Evolutionary conservation across 345 rosid species (phyloP).

Genomic region (Citrus maxima): DNA sequence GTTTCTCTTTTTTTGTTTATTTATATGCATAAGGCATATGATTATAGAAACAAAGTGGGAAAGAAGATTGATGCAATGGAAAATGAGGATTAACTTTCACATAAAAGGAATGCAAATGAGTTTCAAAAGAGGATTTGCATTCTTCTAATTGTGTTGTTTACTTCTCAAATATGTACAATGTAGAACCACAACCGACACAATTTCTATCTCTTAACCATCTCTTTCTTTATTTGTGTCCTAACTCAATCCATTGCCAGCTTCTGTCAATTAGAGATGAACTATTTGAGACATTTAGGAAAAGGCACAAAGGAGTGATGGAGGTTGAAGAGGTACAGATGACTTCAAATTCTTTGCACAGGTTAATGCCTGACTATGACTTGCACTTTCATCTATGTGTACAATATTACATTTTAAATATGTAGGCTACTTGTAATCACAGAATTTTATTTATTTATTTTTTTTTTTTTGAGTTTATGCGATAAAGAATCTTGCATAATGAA

Average conservation of each 20-base stretch:
- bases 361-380: neutral
- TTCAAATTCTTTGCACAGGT: conserved; percentile 83
- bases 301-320: conserved; percentile 92
- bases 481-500: neutral
- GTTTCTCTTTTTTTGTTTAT: neutral
- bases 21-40: neutral
- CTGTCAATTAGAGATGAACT: conserved; percentile 89
- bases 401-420: neutral
- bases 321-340: conserved; percentile 85
- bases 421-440: neutral
- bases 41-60: neutral
- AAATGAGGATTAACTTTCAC: neutral
- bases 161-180: neutral
- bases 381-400: neutral
- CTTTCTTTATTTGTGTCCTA: conserved; percentile 7
- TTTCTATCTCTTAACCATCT: neutral
- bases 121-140: neutral
- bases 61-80: neutral
- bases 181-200: neutral
- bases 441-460: neutral
- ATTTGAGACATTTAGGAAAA: conserved; percentile 90
- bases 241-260: conserved; percentile 48
- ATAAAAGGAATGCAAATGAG: neutral
- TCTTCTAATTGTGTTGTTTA: neutral
- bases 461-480: neutral